phyloP scores from a whole-genome alignment of 2,329 filamentous ascomycete species.

The Capronia americana region DNA sequence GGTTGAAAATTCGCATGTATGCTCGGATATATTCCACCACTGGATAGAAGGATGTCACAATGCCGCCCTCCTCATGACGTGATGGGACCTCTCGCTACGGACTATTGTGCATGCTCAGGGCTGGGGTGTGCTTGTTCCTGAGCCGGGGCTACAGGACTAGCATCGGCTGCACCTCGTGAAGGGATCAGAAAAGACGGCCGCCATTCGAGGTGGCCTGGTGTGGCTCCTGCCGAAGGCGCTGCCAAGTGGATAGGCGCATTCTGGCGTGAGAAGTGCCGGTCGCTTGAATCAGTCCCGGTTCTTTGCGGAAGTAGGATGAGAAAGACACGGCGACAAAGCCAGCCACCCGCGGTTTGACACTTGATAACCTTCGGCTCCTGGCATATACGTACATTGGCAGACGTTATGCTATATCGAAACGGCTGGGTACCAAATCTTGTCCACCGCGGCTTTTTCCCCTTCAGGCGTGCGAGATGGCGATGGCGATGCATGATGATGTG shows the following conservation, averaged over 20 bases:
- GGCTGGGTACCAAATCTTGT: background rate
- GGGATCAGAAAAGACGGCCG: background rate
- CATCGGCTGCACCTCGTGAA: background rate
- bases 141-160: background rate
- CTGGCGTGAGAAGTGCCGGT: background rate
- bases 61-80: background rate
- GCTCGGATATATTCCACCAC: background rate
- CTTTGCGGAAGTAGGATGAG: background rate
- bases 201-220: background rate
- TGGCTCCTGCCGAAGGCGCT: background rate
- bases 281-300: background rate
- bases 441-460: background rate
- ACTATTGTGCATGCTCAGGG: background rate
- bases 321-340: background rate
- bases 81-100: background rate
- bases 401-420: background rate
- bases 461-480: background rate
- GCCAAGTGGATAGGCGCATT: background rate
- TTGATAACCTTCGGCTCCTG: background rate
- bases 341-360: background rate
- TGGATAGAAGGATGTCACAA: background rate
- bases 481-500: background rate
- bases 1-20: background rate
- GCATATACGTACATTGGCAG: background rate
- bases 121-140: constrained; percentile 5